Evolutionary conservation across 495 filamentous ascomycete species (phyloP).

Genomic region (Hypoxylon rickii): DNA sequence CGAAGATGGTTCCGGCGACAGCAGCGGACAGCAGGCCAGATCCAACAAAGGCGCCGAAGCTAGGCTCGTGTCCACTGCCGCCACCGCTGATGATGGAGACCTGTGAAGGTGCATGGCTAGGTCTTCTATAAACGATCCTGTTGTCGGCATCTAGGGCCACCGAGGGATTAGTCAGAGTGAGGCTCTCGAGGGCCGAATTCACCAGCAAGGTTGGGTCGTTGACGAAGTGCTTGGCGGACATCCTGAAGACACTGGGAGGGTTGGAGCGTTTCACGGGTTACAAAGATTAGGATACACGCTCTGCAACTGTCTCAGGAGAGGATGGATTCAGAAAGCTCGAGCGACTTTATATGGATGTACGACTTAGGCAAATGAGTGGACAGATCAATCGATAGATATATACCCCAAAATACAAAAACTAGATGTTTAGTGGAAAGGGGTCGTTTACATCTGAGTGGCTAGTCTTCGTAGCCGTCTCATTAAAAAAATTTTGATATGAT

Average conservation of each 20-base stretch:
- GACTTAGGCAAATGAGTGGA: too few species aligned
- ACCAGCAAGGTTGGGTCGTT: conserved; percentile 83
- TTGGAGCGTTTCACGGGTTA: conserved; percentile 2
- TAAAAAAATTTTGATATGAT: too few species aligned
- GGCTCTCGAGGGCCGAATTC: conserved; percentile 71
- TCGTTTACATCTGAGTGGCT: too few species aligned
- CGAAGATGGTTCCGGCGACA: conserved; percentile 93
- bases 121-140: conserved; percentile 85
- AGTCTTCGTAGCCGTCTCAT: too few species aligned
- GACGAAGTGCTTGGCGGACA: conserved; percentile 88
- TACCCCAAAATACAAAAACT: too few species aligned
- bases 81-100: neutral
- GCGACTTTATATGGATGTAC: too few species aligned
- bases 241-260: conserved; percentile 29
- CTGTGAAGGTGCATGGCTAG: conserved; percentile 49
- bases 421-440: too few species aligned
- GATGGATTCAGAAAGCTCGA: too few species aligned
- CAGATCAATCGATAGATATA: too few species aligned
- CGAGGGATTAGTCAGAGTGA: conserved; percentile 84
- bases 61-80: conserved; percentile 51
- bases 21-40: conserved; percentile 80
- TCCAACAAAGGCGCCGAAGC: conserved; percentile 73
- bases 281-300: too few species aligned
- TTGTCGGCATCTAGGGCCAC: conserved; percentile 77
- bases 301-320: neutral